A percentile compares a stretch with the other conserved stretches of the same genome.
Conservation (phyloP, 257 asterid species). For the Knoxia roxburghii region DNA sequence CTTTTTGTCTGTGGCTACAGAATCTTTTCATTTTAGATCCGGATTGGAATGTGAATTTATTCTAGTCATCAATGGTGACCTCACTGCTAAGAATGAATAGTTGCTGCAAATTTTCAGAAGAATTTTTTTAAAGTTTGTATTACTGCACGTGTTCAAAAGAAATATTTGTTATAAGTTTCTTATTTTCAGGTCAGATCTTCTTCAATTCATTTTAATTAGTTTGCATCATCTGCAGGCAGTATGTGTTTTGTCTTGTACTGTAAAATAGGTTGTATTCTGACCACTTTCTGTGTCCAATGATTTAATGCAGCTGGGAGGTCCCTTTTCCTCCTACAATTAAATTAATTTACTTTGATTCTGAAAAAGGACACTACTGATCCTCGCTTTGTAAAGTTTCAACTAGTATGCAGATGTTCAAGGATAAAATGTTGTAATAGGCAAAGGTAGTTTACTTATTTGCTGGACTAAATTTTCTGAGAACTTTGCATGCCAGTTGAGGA, state of each 20-base stretch:
- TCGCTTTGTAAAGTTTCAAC: conserved; percentile 80
- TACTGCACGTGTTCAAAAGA: no score
- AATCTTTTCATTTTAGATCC: not conserved
- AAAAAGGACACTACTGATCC: conserved; percentile 67
- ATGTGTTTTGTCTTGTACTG: not conserved
- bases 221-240: not conserved
- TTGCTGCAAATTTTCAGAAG: no score
- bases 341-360: conserved; percentile 46
- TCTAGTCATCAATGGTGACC: not conserved
- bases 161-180: not conserved
- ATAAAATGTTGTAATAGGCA: conserved; percentile 63
- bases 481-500: not conserved
- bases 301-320: conserved; percentile 82
- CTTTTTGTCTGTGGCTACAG: not conserved
- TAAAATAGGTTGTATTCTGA: not conserved
- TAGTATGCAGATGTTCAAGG: conserved; percentile 81
- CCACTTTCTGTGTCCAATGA: conserved; percentile 1
- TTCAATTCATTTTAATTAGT: not conserved
- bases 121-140: no score
- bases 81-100: not conserved
- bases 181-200: not conserved
- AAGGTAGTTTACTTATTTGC: conserved; percentile 44
- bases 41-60: not conserved
- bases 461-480: conserved; percentile 4
- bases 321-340: conserved; percentile 71